These are phyloP conservation scores for Alnus glutinosa DNA, from an alignment of 306 rosid species.

Conservation along the genomic window DNA sequence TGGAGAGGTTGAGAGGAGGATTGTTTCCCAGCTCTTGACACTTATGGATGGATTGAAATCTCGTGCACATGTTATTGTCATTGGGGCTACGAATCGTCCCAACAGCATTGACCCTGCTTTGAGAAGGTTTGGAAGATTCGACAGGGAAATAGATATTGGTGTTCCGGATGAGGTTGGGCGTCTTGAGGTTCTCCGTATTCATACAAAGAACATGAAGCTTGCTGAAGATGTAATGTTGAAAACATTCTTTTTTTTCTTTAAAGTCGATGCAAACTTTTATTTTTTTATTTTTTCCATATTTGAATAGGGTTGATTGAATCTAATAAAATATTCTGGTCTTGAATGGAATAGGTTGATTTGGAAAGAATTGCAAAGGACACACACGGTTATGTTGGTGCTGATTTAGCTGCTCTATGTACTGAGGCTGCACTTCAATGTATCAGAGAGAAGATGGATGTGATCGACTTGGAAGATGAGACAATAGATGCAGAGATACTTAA, in stretches of 20 bases:
- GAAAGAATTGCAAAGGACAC: constrained; percentile 89
- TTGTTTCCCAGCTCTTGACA: constrained; percentile 94
- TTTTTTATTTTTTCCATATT: neutral
- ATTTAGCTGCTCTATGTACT: constrained; percentile 91
- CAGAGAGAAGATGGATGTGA: constrained; percentile 95
- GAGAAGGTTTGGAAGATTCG: constrained; percentile 98
- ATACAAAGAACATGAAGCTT: constrained; percentile 97
- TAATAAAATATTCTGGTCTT: constrained; percentile 4
- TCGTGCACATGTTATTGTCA: constrained; percentile 92
- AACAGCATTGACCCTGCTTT: constrained; percentile 97
- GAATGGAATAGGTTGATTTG: constrained; percentile 70
- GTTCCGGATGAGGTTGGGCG: constrained; percentile 96
- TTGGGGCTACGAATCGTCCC: constrained; percentile 96
- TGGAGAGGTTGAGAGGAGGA: constrained; percentile 97
- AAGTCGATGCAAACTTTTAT: no score
- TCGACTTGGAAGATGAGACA: constrained; percentile 91
- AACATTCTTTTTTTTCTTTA: neutral
- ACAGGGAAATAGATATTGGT: constrained; percentile 94
- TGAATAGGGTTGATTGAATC: neutral
- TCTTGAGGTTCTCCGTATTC: constrained; percentile 95
- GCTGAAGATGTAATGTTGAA: constrained; percentile 71
- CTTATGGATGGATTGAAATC: constrained; percentile 97
- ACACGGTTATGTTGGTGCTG: constrained; percentile 97
- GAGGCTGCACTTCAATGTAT: constrained; percentile 99
- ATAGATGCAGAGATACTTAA: constrained; percentile 95